Base-by-base conservation (phyloP, 108 stramenopile species). In the Cylindrotheca closterium region DNA sequence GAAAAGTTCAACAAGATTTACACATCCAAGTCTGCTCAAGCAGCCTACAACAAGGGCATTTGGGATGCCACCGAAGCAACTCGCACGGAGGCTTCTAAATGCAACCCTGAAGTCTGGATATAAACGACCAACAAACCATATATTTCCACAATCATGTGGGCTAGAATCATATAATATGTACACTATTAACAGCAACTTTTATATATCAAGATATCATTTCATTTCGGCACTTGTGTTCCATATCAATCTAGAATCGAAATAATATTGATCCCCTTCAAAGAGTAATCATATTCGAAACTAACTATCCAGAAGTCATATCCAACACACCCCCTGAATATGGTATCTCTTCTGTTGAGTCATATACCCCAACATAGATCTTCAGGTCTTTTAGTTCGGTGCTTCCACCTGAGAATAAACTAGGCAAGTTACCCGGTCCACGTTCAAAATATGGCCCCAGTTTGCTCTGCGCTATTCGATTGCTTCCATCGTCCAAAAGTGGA, bases 371-470 rank as follows among this genome's bases (percentile, higher is more conserved):
- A 8, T 83, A 51, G 23, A 88, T 78, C 60, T 85, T 78, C 51
- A 88, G 58, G 33, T 83, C 75, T 25, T 55, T 60, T 25, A 85
- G 47, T 28, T 57, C 66, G 4, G 69, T 62, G 31, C 60, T 67
- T 8, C 67, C 61, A n/a, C 69, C 49, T 1, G 73, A 53, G 49
- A 88, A 79, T 18, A 88, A 46, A 34, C 68, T 70, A 21, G 68
- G 33, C 26, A 70, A 1, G 19, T 70, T 62, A 22, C 85, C 73
- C 0, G 84, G 84, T 4, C 87, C 78, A 25, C 65, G 54, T 57
- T 88, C 87, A 77, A 74, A 85, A 45, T 81, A 88, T 57, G 82
- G 77, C 21, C 87, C 87, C 49, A 88, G 62, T 34, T 75, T 74
- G 45, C 79, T 80, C 7, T 42, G 15, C 15, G 37, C 37, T 7